phyloP scores from a whole-genome alignment of 768 basidiomycete species.

The Tremella yokohamensis region DNA sequence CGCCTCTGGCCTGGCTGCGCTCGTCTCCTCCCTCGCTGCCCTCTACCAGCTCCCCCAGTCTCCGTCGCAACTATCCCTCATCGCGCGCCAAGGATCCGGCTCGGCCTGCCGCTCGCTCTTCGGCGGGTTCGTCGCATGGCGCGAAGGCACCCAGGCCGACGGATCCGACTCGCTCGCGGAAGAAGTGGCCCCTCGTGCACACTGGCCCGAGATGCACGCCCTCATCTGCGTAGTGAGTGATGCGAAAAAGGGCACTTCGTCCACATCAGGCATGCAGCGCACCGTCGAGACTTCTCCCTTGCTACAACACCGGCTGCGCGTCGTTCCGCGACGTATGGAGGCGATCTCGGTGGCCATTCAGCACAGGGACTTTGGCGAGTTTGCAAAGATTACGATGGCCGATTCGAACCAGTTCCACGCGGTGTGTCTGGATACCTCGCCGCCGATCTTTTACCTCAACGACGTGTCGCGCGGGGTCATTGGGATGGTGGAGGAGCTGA shows the following conservation, averaged over 20 bases:
- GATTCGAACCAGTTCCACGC: constrained; percentile 99
- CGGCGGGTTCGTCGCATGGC: constrained; percentile 96
- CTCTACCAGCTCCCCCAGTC: constrained; percentile 77
- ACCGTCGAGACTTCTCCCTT: constrained; percentile 88
- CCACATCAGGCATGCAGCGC: constrained; percentile 94
- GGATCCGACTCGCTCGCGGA: constrained; percentile 85
- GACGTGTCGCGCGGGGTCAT: constrained; percentile 95
- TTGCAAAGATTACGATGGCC: constrained; percentile 88
- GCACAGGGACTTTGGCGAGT: constrained; percentile 74
- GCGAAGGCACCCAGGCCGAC: constrained; percentile 63
- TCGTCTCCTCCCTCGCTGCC: constrained; percentile 79
- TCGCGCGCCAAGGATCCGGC: constrained; percentile 95
- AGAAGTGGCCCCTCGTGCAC: constrained; percentile 73
- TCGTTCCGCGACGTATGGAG: constrained; percentile 85
- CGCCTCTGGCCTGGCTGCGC: constrained; percentile 93
- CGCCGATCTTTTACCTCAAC: constrained; percentile 99
- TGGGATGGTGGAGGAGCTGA: constrained; percentile 83
- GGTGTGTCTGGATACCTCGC: constrained; percentile 90
- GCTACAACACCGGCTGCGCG: constrained; percentile 80
- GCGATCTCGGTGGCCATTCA: constrained; percentile 76
- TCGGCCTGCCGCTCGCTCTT: constrained; percentile 97
- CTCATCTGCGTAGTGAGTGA: constrained; percentile 95
- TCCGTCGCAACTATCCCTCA: constrained; percentile 78
- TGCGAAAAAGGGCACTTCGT: constrained; percentile 92
- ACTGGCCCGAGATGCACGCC: constrained; percentile 96